Evolutionary conservation across 768 basidiomycete genomes (phyloP), one percentile per base, ranked within the genome.

Genomic region (Tylopilus intermedius): DNA sequence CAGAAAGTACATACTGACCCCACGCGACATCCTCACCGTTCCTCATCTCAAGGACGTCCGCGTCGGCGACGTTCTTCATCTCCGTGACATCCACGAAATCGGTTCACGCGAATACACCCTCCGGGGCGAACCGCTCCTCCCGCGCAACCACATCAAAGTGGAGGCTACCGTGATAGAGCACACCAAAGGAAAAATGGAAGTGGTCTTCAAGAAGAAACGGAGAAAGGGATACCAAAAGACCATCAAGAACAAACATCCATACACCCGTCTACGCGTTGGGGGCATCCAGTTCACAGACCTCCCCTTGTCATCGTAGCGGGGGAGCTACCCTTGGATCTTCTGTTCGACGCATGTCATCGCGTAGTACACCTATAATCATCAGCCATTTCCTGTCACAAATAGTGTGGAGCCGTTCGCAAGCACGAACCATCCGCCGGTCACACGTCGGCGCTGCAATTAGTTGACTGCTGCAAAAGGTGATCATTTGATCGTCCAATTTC

Each of bases 151-250:
- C 37, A 83, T 96, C 58, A 78, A 78, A 55, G 86, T 94, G 38
- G 76, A 87, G 58, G 86, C 94, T 15, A 96, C 91, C 21, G 93
- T 99, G n/a, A 72, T 98, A 43, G 96, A 99, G 71, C 95, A 99
- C 67, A 98, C 96, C 40, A 97, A 94, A 70, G 90, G 92, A 8
- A 79, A 80, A 49, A 88, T 98, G 89, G 89, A 95, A 72, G 79
- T 76, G 62, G 88, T 90, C 50, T 82, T 94, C 73, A 96, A 97
- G 78, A 95, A 94, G 77, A 99, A 98, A 78, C 76, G 94, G 72
- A 85, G 96, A 84, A 97, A 98, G 77, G 94, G 95, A 9, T 98
- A 98, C 74, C 83, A 89, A 72, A 90, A 91, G 73, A 93, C 90
- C 8, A 90, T 97, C 58, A 80, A 83, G 67, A 87, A 92, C 70